Percentiles rank a stretch among this genome's conserved stretches.
Evolutionary conservation across 2,329 filamentous ascomycete genomes (phyloP).

Genomic region (Amauroascus verrucosus): DNA sequence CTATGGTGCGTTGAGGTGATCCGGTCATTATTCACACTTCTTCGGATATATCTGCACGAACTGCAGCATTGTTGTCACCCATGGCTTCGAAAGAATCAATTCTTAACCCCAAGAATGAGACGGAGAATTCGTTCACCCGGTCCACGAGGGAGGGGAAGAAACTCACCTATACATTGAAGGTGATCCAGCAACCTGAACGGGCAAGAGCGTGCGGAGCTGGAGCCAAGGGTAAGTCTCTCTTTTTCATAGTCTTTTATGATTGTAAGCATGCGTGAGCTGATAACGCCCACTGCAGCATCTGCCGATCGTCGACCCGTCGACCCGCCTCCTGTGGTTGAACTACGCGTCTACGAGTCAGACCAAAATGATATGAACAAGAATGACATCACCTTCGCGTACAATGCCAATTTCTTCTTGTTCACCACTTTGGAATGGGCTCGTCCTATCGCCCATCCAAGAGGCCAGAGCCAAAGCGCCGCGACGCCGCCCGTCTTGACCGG

Average conservation of each 20-base stretch:
- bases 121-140: conserved; percentile 43
- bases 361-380: conserved; percentile 48
- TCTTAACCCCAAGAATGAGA: conserved; percentile 44
- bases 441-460: conserved; percentile 68
- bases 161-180: conserved; percentile 70
- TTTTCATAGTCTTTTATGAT: not conserved
- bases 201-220: conserved; percentile 91
- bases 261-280: conserved; percentile 3
- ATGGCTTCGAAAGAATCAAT: conserved; percentile 36
- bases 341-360: conserved; percentile 66
- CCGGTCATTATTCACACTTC: not conserved
- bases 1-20: not conserved
- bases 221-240: conserved; percentile 60
- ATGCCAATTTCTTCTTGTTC: conserved; percentile 95
- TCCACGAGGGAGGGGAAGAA: conserved; percentile 64
- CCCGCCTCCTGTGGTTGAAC: conserved; percentile 85
- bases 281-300: conserved; percentile 48
- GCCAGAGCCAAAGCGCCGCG: conserved; percentile 55
- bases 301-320: conserved; percentile 88
- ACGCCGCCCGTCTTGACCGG: conserved; percentile 81
- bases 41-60: not conserved
- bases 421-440: conserved; percentile 82
- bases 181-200: conserved; percentile 89
- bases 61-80: not conserved
- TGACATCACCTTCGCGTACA: conserved; percentile 80